phyloP scores from a whole-genome alignment of 805 yeast genomes.

The Kluyveromyces aestuarii region DNA sequence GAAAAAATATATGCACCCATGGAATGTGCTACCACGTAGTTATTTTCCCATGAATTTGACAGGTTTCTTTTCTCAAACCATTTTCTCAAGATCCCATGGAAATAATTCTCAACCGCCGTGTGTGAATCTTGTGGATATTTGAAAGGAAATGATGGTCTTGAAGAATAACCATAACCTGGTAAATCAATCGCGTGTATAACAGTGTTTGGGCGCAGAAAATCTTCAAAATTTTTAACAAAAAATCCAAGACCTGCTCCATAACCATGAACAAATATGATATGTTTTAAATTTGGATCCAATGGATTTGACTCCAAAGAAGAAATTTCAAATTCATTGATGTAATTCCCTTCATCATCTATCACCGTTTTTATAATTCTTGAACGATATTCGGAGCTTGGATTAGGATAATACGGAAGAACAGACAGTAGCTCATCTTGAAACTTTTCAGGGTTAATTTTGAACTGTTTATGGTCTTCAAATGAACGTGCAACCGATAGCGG shows the following conservation, averaged over 20 bases:
- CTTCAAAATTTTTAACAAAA: slow-evolving; percentile 65
- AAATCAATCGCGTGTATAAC: slow-evolving; percentile 79
- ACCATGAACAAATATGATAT: slow-evolving; percentile 80
- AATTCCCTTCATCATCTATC: slow-evolving; percentile 37
- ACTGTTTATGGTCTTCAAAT: slow-evolving; percentile 38
- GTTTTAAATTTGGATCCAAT: slow-evolving; percentile 20
- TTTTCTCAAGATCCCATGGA: slow-evolving; percentile 42
- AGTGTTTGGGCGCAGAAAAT: slow-evolving; percentile 40
- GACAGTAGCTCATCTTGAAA: slow-evolving; percentile 40
- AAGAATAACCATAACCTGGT: slow-evolving; percentile 84
- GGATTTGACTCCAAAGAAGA: slow-evolving; percentile 35
- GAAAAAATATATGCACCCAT: slow-evolving; percentile 83
- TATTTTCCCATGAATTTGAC: slow-evolving; percentile 26
- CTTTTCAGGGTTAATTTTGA: slow-evolving; percentile 30
- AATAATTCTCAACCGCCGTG: slow-evolving; percentile 29
- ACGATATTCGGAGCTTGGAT: slow-evolving; percentile 18
- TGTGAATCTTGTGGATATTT: slow-evolving; percentile 19
- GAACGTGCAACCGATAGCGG: slow-evolving; percentile 50
- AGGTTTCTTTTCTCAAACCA: slow-evolving; percentile 27
- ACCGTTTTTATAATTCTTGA: slow-evolving; percentile 30
- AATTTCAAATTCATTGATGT: slow-evolving; percentile 71
- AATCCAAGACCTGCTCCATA: slow-evolving; percentile 93
- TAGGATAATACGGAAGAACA: slow-evolving; percentile 39
- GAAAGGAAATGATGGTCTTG: slow-evolving; percentile 61
- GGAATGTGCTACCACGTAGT: slow-evolving; percentile 75